Evolutionary conservation across 2,329 filamentous ascomycete species (phyloP).

Genomic region (Ophiostoma ulmi): DNA sequence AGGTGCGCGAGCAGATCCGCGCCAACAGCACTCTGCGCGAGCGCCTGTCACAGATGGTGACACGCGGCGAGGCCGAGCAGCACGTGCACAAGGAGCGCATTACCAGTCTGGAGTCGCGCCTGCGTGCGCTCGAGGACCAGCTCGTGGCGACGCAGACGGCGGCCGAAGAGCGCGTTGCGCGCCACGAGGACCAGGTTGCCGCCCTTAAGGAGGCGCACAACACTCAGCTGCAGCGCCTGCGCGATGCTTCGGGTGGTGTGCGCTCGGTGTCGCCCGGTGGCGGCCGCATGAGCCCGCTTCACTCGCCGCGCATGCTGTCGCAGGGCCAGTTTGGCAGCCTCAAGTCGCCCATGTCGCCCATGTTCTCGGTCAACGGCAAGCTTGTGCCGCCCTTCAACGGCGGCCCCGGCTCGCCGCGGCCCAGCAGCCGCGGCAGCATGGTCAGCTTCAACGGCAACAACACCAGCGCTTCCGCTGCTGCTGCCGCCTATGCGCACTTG

Average conservation of each 20-base stretch:
- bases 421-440: conserved; percentile 41
- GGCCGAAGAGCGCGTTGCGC: conserved; percentile 75
- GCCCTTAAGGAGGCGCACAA: conserved; percentile 72
- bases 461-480: conserved; percentile 28
- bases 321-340: conserved; percentile 6
- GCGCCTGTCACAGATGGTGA: conserved; percentile 72
- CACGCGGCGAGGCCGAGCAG: conserved; percentile 79
- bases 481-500: not conserved
- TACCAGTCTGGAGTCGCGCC: conserved; percentile 71
- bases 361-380: conserved; percentile 46
- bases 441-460: conserved; percentile 36
- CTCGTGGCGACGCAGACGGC: conserved; percentile 76
- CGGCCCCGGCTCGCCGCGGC: conserved; percentile 19
- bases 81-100: conserved; percentile 75
- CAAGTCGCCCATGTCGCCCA: conserved; percentile 45
- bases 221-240: conserved; percentile 69
- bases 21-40: conserved; percentile 69
- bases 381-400: conserved; percentile 23
- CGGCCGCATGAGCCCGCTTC: conserved; percentile 30
- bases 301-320: conserved; percentile 43
- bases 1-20: conserved; percentile 76
- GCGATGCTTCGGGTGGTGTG: conserved; percentile 38
- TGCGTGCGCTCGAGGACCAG: conserved; percentile 78
- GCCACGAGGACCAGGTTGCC: conserved; percentile 80
- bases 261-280: conserved; percentile 21